phyloP scores from a whole-genome alignment of 1,284 basidiomycete genomes.

The Cutaneotrichosporon curvatum region DNA sequence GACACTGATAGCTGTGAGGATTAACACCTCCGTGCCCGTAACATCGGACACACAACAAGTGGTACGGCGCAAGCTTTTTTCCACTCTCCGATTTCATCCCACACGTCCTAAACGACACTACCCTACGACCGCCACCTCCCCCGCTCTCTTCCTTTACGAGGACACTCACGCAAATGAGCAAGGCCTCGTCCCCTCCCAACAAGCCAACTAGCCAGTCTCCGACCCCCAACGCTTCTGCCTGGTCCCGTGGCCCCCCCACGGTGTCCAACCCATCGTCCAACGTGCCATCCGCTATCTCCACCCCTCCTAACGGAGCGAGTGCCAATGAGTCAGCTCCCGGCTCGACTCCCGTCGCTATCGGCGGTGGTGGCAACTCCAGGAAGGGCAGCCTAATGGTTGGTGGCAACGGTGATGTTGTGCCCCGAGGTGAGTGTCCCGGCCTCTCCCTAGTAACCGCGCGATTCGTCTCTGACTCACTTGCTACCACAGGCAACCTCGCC shows the following conservation, averaged over 20 bases:
- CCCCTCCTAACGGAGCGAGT: constrained; percentile 25
- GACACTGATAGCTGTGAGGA: no score
- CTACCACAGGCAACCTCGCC: constrained; percentile 45
- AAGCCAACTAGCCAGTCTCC: constrained; percentile 20
- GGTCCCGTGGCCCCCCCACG: constrained; percentile 39
- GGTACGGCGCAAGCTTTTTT: no score
- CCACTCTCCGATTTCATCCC: no score
- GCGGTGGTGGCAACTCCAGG: constrained; percentile 26
- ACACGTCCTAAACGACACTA: no score
- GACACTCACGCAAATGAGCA: constrained; percentile 32
- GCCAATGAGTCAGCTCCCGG: constrained; percentile 19
- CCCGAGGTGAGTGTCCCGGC: constrained; percentile 24
- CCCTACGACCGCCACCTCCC: no score
- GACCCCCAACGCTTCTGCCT: constrained; percentile 26
- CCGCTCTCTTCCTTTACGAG: not conserved
- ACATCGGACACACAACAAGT: no score
- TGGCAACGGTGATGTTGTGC: constrained; percentile 33
- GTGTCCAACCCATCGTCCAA: constrained; percentile 25
- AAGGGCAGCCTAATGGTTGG: constrained; percentile 42
- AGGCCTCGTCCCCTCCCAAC: constrained; percentile 22
- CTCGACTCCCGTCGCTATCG: constrained; percentile 25
- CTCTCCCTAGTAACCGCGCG: not conserved
- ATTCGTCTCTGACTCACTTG: not conserved
- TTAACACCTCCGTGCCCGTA: no score
- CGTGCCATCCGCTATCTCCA: constrained; percentile 22